Evolutionary conservation across 2,329 filamentous ascomycete genomes (phyloP).

Genomic region (Trichoderma atrobrunneum): DNA sequence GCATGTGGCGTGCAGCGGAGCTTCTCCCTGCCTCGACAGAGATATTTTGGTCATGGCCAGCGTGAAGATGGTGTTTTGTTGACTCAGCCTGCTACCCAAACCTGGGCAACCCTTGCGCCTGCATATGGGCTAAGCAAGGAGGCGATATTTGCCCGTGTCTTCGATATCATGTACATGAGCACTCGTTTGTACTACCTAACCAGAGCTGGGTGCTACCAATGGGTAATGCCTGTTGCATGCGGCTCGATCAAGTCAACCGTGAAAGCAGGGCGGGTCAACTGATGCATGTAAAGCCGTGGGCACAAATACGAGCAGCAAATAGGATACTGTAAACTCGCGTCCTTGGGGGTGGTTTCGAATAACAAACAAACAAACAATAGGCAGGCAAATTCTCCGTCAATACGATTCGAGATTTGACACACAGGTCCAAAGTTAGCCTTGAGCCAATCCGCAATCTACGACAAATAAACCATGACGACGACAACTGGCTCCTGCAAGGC

Average conservation of each 20-base stretch:
- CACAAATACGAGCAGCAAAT: not conserved
- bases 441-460: not conserved
- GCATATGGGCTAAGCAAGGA: constrained; percentile 10
- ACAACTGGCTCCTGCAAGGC: not conserved
- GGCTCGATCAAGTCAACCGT: not conserved
- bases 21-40: not conserved
- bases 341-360: not conserved
- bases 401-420: not conserved
- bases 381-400: not conserved
- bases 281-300: not conserved
- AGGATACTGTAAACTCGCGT: not conserved
- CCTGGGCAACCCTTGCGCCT: not conserved
- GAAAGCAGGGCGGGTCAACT: not conserved
- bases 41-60: not conserved
- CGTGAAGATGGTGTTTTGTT: not conserved
- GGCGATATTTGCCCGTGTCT: not conserved
- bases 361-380: not conserved
- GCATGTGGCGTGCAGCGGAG: constrained; percentile 9
- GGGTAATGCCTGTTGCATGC: not conserved
- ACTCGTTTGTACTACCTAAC: not conserved
- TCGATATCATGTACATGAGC: not conserved
- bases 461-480: not conserved
- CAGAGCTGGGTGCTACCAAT: not conserved
- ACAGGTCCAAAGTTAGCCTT: not conserved
- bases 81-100: not conserved